Percentiles rank a stretch among this genome's conserved stretches.
Conservation (phyloP, 2,329 filamentous ascomycete genomes). For the Xylariaceae sp. region DNA sequence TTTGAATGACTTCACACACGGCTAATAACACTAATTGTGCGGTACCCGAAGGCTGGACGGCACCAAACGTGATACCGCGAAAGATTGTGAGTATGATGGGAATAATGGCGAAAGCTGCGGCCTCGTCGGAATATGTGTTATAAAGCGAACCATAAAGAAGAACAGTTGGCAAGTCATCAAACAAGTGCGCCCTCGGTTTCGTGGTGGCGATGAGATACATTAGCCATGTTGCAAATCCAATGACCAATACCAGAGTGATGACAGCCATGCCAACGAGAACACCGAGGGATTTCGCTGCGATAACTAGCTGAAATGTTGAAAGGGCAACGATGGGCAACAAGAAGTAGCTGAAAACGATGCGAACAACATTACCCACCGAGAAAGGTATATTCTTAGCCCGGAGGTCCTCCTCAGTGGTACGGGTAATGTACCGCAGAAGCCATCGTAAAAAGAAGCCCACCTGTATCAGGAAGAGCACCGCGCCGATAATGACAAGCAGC, state of each 20-base stretch:
- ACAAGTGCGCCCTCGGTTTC: conserved; percentile 81
- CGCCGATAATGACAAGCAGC: conserved; percentile 75
- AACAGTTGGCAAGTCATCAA: conserved; percentile 89
- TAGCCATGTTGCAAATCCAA: conserved; percentile 77
- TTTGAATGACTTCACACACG: conserved; percentile 89
- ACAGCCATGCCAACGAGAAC: conserved; percentile 76
- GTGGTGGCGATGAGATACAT: conserved; percentile 79
- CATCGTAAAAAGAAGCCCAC: conserved; percentile 76
- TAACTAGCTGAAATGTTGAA: conserved; percentile 89
- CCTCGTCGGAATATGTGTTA: conserved; percentile 95
- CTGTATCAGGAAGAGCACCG: conserved; percentile 71
- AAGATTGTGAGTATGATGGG: conserved; percentile 84
- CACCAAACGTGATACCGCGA: conserved; percentile 87
- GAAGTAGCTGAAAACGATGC: conserved; percentile 91
- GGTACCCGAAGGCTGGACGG: conserved; percentile 88
- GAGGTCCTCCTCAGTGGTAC: conserved; percentile 81
- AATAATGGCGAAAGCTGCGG: conserved; percentile 85
- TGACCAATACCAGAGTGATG: conserved; percentile 71
- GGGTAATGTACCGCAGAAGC: conserved; percentile 71
- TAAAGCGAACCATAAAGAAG: conserved; percentile 91
- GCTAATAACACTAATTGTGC: conserved; percentile 90
- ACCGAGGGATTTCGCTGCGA: conserved; percentile 67
- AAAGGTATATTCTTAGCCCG: conserved; percentile 92
- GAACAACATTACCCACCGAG: conserved; percentile 74
- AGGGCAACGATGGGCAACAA: conserved; percentile 83